Evolutionary conservation across 2,329 filamentous ascomycete genomes (phyloP).

Genomic region (Gnomoniopsis sp.): DNA sequence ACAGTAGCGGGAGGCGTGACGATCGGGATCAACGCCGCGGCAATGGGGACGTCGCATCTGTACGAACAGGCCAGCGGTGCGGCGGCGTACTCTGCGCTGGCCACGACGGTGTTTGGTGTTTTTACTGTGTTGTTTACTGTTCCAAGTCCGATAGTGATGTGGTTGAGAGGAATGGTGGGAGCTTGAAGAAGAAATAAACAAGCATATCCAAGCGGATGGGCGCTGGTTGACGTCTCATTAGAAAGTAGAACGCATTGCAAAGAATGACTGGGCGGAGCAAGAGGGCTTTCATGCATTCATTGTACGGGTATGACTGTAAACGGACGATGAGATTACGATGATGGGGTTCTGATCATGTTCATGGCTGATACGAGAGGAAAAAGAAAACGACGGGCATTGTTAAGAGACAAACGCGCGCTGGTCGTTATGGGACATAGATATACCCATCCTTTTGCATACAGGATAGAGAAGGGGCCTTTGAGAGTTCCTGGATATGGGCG

Average conservation of each 20-base stretch:
- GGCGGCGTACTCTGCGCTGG: slow-evolving; percentile 53
- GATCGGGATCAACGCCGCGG: slow-evolving; percentile 56
- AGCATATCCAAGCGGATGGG: background rate
- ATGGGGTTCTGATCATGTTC: too few relatives aligned
- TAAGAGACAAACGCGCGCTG: background rate
- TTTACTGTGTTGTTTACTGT: slow-evolving; percentile 54
- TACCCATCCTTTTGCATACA: slow-evolving; percentile 10
- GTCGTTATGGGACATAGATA: background rate
- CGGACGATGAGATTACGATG: too few relatives aligned
- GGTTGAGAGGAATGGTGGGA: slow-evolving; percentile 32
- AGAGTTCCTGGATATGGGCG: background rate
- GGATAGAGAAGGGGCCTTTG: too few relatives aligned
- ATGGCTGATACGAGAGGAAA: background rate
- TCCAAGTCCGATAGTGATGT: slow-evolving; percentile 40
- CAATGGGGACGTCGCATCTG: slow-evolving; percentile 57
- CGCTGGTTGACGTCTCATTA: too few relatives aligned
- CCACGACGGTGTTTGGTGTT: slow-evolving; percentile 56
- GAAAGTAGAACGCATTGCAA: too few relatives aligned
- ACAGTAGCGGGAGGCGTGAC: slow-evolving; percentile 49
- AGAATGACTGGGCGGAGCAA: too few relatives aligned
- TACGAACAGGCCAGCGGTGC: slow-evolving; percentile 51
- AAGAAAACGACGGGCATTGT: background rate
- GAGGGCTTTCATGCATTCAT: too few relatives aligned
- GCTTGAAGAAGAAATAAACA: background rate
- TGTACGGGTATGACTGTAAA: too few relatives aligned